Evolutionary conservation across 768 basidiomycete species (phyloP).

Genomic region (Kwoniella heveanensis): DNA sequence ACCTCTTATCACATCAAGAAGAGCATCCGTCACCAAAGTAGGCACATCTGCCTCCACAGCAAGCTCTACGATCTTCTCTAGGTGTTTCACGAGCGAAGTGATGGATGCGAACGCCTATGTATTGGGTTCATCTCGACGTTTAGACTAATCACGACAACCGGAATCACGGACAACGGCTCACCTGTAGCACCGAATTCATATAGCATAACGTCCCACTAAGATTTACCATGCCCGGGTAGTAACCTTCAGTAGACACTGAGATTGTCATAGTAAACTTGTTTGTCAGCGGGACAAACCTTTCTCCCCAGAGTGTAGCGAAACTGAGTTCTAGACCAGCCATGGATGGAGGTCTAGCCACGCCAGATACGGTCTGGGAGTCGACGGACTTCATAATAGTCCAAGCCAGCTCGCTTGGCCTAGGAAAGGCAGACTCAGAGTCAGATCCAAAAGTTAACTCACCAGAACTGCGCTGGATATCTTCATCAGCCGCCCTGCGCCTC

Average conservation of each 20-base stretch:
- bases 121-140: too few species aligned
- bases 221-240: conserved; percentile 89
- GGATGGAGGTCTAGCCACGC: too few species aligned
- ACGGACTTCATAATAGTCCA: too few species aligned
- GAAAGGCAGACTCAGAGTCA: too few species aligned
- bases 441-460: neutral
- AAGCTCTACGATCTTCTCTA: conserved; percentile 71
- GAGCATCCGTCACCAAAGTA: conserved; percentile 80
- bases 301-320: too few species aligned
- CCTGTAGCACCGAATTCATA: conserved; percentile 95
- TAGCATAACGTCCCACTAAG: conserved; percentile 96
- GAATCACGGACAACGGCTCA: conserved; percentile 24
- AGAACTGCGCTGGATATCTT: neutral
- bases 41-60: conserved; percentile 80
- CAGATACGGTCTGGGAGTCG: too few species aligned
- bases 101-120: conserved; percentile 85
- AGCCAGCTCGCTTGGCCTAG: too few species aligned
- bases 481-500: conserved; percentile 9
- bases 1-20: conserved; percentile 73
- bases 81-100: conserved; percentile 75
- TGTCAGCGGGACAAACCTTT: too few species aligned
- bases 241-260: conserved; percentile 4
- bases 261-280: too few species aligned
- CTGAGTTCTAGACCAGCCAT: too few species aligned
- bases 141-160: neutral